Percentiles rank a stretch among this genome's conserved stretches.
These are phyloP conservation scores for Bryoerythrophyllum caledonicum DNA, from an alignment of 225 moss, liverwort and hornwort genomes.

Conservation along the genomic window DNA sequence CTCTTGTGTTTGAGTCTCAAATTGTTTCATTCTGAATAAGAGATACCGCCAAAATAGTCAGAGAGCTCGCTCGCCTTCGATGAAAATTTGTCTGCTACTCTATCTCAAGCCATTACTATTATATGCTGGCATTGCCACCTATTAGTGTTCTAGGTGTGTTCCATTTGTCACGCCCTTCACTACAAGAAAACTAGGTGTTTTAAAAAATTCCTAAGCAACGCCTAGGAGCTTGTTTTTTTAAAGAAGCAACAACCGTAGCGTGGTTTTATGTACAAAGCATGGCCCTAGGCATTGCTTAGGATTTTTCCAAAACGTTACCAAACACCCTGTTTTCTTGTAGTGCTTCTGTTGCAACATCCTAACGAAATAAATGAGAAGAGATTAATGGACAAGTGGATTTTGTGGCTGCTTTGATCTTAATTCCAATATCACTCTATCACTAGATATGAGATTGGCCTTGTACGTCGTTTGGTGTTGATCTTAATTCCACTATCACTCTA, in stretches of 20 bases:
- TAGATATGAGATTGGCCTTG: slow-evolving; percentile 12
- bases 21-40: slow-evolving; percentile 29
- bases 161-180: slow-evolving; percentile 15
- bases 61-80: slow-evolving; percentile 70
- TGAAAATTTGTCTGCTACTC: slow-evolving; percentile 59
- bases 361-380: not conserved
- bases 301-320: no score
- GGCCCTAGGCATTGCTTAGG: no score
- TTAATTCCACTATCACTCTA: no score
- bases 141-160: slow-evolving; percentile 76
- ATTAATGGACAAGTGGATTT: not conserved
- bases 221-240: no score
- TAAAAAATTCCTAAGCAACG: no score
- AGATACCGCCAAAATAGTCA: slow-evolving; percentile 73
- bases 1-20: slow-evolving; percentile 5
- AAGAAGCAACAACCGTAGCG: no score
- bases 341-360: not conserved
- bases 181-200: no score
- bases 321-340: no score
- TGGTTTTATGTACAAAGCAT: no score
- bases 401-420: not conserved
- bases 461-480: no score
- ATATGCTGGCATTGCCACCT: slow-evolving; percentile 86
- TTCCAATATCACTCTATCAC: not conserved
- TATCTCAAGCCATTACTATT: no score